Percentiles rank a stretch among this genome's conserved stretches.
These are phyloP conservation scores for Boechera divaricarpa DNA, from an alignment of 345 rosid species.

Conservation along the genomic window DNA sequence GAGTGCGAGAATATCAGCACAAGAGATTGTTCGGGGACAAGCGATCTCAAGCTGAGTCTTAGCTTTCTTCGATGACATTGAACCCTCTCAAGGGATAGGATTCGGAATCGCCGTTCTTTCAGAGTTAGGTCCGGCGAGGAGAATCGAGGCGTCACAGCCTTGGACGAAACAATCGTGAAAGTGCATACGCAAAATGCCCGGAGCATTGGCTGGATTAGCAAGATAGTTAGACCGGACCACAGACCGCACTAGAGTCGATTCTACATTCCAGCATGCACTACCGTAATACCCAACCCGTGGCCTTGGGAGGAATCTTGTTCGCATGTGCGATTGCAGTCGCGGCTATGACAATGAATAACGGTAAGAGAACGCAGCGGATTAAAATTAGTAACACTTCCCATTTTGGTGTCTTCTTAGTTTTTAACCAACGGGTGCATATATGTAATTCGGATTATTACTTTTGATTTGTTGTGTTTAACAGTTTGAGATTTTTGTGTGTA, in stretches of 20 bases:
- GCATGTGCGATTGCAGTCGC: conserved; percentile 41
- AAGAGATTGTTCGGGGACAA: conserved; percentile 60
- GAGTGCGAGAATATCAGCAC: conserved; percentile 67
- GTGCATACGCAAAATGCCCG: conserved; percentile 60
- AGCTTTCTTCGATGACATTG: conserved; percentile 56
- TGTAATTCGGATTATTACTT: conserved; percentile 7
- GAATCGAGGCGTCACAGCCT: conserved; percentile 61
- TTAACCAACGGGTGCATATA: conserved; percentile 11
- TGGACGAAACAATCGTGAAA: conserved; percentile 65
- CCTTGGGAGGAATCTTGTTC: conserved; percentile 5
- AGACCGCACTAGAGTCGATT: conserved; percentile 49
- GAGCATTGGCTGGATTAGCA: conserved; percentile 50
- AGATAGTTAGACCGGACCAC: conserved; percentile 47
- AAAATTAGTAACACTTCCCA: conserved; percentile 1
- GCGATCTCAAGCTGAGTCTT: conserved; percentile 54
- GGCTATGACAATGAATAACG: conserved; percentile 25
- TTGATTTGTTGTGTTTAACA: conserved; percentile 13
- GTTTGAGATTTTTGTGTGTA: conserved; percentile 18
- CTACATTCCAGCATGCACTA: conserved; percentile 51
- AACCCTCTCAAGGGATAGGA: conserved; percentile 54
- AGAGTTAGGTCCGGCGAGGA: conserved; percentile 51
- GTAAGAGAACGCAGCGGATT: neutral
- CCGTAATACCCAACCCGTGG: conserved; percentile 49
- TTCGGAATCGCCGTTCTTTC: conserved; percentile 59
- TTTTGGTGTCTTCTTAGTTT: conserved; percentile 20